Evolutionary conservation across 768 basidiomycete genomes (phyloP).

Genomic region (Cyclocybe aegerita): DNA sequence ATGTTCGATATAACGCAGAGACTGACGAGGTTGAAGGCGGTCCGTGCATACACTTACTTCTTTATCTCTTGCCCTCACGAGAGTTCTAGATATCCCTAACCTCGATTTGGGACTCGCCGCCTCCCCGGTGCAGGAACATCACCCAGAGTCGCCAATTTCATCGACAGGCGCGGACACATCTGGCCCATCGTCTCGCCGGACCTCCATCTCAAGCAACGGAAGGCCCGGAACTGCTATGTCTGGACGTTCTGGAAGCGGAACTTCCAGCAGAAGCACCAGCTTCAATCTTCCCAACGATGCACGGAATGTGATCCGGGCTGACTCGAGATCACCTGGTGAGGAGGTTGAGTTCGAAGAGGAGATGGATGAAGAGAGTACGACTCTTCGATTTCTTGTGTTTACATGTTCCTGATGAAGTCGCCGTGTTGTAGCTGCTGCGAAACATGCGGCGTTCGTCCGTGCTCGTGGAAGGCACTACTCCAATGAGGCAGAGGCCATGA

Average conservation of each 20-base stretch:
- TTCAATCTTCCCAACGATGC: conserved; percentile 78
- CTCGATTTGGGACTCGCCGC: conserved; percentile 57
- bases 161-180: conserved; percentile 63
- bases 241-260: conserved; percentile 58
- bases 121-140: conserved; percentile 27
- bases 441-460: conserved; percentile 79
- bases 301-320: conserved; percentile 54
- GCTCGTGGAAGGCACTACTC: conserved; percentile 86
- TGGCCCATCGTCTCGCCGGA: conserved; percentile 69
- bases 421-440: conserved; percentile 59
- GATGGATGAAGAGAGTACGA: conserved; percentile 87
- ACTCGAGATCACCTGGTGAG: conserved; percentile 59
- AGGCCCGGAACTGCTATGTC: conserved; percentile 49
- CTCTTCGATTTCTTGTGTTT: background rate
- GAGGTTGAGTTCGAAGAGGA: conserved; percentile 77
- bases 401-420: conserved; percentile 1
- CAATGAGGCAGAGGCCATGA: conserved; percentile 92
- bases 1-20: conserved; percentile 86
- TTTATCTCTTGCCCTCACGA: background rate
- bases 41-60: conserved; percentile 30
- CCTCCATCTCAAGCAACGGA: conserved; percentile 69
- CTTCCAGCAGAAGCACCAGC: conserved; percentile 79
- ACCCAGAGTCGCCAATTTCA: conserved; percentile 38
- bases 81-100: conserved; percentile 74
- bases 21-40: conserved; percentile 86